phyloP scores from a whole-genome alignment of 805 yeast genomes.

The Wickerhamomyces xylosicus region DNA sequence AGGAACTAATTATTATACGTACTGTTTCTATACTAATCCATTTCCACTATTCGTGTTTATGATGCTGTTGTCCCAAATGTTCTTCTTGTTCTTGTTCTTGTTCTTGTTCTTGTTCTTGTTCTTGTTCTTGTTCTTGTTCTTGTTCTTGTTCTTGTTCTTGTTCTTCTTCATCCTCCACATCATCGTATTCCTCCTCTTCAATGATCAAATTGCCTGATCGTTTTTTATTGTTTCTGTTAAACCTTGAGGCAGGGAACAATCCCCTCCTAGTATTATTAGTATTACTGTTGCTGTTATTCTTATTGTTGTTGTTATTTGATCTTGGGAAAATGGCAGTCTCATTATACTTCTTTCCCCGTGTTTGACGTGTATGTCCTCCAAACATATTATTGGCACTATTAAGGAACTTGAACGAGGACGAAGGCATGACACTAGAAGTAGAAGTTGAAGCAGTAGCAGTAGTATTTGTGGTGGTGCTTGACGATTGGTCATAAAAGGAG shows the following conservation, averaged over 20 bases:
- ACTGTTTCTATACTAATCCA: too few species aligned
- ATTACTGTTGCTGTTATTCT: too few species aligned
- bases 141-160: too few species aligned
- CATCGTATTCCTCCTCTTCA: slow-evolving; percentile 15
- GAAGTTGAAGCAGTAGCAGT: neutral
- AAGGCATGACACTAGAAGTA: slow-evolving; percentile 1
- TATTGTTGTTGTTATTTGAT: slow-evolving; percentile 11
- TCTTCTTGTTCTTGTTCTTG: too few species aligned
- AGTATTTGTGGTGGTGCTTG: neutral
- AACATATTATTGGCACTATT: slow-evolving; percentile 1
- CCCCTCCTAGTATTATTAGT: slow-evolving; percentile 19
- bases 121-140: too few species aligned
- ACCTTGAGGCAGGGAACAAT: slow-evolving; percentile 10
- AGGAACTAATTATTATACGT: too few species aligned
- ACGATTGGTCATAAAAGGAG: slow-evolving; percentile 28
- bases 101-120: too few species aligned
- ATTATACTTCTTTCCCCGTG: slow-evolving; percentile 12
- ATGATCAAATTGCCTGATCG: slow-evolving; percentile 10
- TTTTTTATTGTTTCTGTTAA: slow-evolving; percentile 11
- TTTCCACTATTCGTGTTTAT: too few species aligned
- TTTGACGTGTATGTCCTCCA: too few species aligned
- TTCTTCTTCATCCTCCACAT: slow-evolving; percentile 11
- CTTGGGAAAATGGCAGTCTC: slow-evolving; percentile 16
- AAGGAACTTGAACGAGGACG: slow-evolving; percentile 18
- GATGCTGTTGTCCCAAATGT: too few species aligned